A percentile compares a stretch with the other conserved stretches of the same genome.
These are phyloP conservation scores for Dentipellis sp. DNA, from an alignment of 768 basidiomycete genomes.

Conservation along the genomic window DNA sequence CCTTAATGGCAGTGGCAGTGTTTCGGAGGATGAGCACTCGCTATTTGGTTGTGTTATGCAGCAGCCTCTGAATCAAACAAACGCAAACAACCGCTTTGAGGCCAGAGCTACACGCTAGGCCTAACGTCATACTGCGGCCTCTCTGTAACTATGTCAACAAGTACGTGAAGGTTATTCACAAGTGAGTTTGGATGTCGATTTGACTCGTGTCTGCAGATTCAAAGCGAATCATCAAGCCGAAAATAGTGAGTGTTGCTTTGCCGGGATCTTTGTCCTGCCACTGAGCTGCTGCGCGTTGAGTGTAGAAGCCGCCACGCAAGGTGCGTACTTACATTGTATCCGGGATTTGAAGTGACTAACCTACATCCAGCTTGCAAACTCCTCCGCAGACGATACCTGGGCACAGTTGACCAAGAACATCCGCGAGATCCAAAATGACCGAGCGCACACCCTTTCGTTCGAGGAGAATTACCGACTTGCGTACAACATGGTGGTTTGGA, in stretches of 20 bases:
- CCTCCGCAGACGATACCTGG: slow-evolving; percentile 84
- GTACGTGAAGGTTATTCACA: slow-evolving; percentile 14
- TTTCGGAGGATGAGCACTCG: not conserved
- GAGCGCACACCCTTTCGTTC: slow-evolving; percentile 80
- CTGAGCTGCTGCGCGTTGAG: slow-evolving; percentile 14
- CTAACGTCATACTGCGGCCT: not conserved
- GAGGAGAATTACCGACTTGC: slow-evolving; percentile 93
- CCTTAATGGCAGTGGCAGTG: not conserved
- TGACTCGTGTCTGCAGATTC: slow-evolving; percentile 12
- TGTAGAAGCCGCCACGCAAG: slow-evolving; percentile 38
- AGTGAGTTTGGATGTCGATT: not conserved
- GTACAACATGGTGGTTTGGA: slow-evolving; percentile 89
- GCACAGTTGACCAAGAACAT: slow-evolving; percentile 74
- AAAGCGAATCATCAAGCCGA: slow-evolving; percentile 24
- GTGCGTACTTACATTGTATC: slow-evolving; percentile 19
- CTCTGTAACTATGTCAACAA: slow-evolving; percentile 17
- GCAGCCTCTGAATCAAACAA: slow-evolving; percentile 25
- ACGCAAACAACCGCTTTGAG: slow-evolving; percentile 18
- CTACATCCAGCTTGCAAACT: slow-evolving; percentile 52
- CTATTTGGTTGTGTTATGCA: slow-evolving; percentile 19
- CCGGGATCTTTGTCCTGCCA: not conserved
- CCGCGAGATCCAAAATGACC: slow-evolving; percentile 89
- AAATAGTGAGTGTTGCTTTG: slow-evolving; percentile 29
- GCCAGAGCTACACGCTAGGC: not conserved
- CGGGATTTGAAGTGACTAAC: not conserved